Evolutionary conservation across 1,284 basidiomycete species (phyloP), one percentile per base, ranked within the genome.

Genomic region (Trametes sp.): DNA sequence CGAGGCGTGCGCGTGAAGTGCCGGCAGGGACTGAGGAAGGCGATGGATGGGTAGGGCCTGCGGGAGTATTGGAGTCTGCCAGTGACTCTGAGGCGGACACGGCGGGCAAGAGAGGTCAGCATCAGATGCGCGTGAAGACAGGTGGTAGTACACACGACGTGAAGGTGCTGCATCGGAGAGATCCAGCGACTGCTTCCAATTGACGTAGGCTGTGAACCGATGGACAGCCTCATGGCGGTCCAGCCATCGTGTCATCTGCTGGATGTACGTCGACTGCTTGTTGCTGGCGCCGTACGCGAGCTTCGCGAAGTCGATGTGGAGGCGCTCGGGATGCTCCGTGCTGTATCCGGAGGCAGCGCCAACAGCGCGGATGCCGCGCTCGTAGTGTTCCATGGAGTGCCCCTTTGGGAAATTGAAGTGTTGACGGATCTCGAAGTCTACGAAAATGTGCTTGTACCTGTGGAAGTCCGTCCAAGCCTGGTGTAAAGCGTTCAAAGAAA

Each of bases 351-450:
- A 67, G 0, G 67, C 64, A 5, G 65, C 64, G 2, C 73, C 73
- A 0, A 69, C 50, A 0, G 45, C 29, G 2, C 55, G 53, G 49
- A 75, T 74, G 0, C 58, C 59, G 0, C 16, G 24, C 3, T 62
- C 38, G 42, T 74, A 73, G 45, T 72, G 72, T 2, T 55, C 24
- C 7, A 70, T 62, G 1, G 63, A 64, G 42, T 76, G 75, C 2
- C 75, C 44, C 57, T 77, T 77, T 7, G 72, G 71, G 7, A 77
- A 73, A 42, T 72, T 70, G 60, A 76, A 74, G 35, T 72, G 59
- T 26, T 62, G 28, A 4, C 71, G 61, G 1, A 67, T 48, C 2
- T 63, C 69, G 9, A 64, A 42, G 4, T 65, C 57, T 5, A 70
- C 16, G 57, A 76, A 76, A 10, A 68, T 59, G 1, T 63, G 1